Evolutionary conservation across 441 rosid genomes (phyloP), one percentile per base, ranked within the genome.

Genomic region (Corymbia citriodora): DNA sequence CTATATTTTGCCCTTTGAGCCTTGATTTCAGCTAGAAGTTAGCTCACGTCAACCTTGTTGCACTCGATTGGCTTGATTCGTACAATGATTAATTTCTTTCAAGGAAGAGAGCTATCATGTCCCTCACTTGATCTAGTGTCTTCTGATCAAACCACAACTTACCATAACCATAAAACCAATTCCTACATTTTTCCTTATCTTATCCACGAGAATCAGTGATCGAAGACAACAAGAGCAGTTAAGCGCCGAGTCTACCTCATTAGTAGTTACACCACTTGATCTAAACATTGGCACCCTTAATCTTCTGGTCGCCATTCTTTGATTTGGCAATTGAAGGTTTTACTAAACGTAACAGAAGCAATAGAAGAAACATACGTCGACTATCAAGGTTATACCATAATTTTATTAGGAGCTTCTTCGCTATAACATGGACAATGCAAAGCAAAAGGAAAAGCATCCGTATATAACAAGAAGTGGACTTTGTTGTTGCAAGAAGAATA

Each of bases 211-310:
- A 57, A 3, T 57, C 9, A 29, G 63, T 23, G 63, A 57, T 57
- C 2, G 5, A 57, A 57, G 63, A 57, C 63, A 29, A 57, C 63
- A 3, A 57, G 29, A 57, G 63, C 25, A 57, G 1, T 57, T 57
- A 57, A 10, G 29, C 63, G 23, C 12, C 0, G 0, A 23, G 27
- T 57, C 0, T 6, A 57, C 63, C 63, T 57, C 63, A 9, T 10
- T 57, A 57, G 63, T 0, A 57, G 6, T 57, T 57, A 57, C 6
- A 57, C 29, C 63, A 57, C 29, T 57, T 23, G 29, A 4, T 57
- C 23, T 57, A 10, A 29, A 57, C 6, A 0, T 57, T 2, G 13
- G 6, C 6, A 0, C 29, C 6, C 13, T 0, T 2, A 57, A 57
- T 57, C 63, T 57, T 57, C 63, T 23, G 2, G 6, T 29, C 0